A percentile compares a stretch with the other conserved stretches of the same genome.
phyloP scores from a whole-genome alignment of 495 filamentous ascomycete species.

The Gamarada debralockiae region DNA sequence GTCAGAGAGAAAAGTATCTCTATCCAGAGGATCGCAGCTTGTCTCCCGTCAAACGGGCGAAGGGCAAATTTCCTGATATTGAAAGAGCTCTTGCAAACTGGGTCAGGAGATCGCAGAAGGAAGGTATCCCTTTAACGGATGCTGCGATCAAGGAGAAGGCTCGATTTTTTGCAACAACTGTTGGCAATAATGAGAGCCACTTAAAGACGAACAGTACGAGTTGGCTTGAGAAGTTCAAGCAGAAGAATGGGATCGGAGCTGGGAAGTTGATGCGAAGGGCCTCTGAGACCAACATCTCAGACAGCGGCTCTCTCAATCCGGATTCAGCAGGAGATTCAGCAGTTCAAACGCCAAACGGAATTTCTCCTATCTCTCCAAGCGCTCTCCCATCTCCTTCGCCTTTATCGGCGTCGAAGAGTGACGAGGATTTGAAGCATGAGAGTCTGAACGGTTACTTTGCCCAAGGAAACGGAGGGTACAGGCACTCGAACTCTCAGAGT shows the following conservation, averaged over 20 bases:
- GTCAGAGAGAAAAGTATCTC: constrained; percentile 96
- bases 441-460: constrained; percentile 37
- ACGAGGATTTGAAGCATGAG: constrained; percentile 50
- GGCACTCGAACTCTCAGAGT: constrained; percentile 52
- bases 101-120: constrained; percentile 74
- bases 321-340: constrained; percentile 50
- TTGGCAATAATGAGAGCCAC: constrained; percentile 70
- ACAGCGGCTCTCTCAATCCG: constrained; percentile 49
- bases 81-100: constrained; percentile 92
- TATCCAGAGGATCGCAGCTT: constrained; percentile 80
- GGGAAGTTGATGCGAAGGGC: constrained; percentile 61
- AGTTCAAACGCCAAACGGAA: constrained; percentile 64
- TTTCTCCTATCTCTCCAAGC: constrained; percentile 70
- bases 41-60: constrained; percentile 83
- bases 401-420: constrained; percentile 58
- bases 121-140: constrained; percentile 74
- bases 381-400: constrained; percentile 61
- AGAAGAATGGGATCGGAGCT: constrained; percentile 75
- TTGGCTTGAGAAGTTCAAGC: constrained; percentile 97
- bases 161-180: constrained; percentile 75
- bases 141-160: constrained; percentile 86
- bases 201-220: constrained; percentile 67
- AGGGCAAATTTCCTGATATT: constrained; percentile 88
- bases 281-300: constrained; percentile 61
- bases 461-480: constrained; percentile 35